A percentile compares a stretch with the other conserved stretches of the same genome.
Evolutionary conservation across 306 rosid genomes (phyloP).

Genomic region (Fragaria nilgerrensis): DNA sequence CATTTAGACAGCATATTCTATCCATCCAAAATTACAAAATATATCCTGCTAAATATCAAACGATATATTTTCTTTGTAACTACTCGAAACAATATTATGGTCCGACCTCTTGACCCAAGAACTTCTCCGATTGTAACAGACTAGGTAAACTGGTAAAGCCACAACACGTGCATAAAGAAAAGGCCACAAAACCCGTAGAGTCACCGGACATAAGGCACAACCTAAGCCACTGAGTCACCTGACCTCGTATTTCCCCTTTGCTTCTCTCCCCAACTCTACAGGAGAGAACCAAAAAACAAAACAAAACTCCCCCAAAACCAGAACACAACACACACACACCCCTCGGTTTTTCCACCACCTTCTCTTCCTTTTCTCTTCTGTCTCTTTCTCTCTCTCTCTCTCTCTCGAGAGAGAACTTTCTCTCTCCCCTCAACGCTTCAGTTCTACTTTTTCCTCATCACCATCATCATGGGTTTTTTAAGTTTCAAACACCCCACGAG

Average conservation of each 20-base stretch:
- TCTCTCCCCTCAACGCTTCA: conserved; percentile 14
- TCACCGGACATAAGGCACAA: neutral
- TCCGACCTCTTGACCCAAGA: neutral
- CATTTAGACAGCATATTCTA: too few species aligned
- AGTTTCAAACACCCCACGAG: conserved; percentile 4
- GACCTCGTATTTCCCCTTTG: neutral
- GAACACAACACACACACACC: neutral
- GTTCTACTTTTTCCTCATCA: conserved; percentile 5
- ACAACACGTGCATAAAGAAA: conserved; percentile 14
- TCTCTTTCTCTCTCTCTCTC: neutral
- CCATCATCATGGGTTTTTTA: neutral
- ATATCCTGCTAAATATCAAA: too few species aligned
- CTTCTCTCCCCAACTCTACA: neutral
- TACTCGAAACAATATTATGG: neutral
- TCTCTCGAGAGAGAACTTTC: neutral
- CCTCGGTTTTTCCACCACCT: conserved; percentile 15
- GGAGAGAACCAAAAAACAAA: neutral
- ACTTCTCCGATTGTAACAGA: neutral
- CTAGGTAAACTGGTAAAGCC: neutral
- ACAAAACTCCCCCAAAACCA: neutral
- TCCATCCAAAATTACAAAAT: too few species aligned
- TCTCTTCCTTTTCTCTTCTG: neutral
- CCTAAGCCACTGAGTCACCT: neutral
- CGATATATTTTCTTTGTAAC: too few species aligned
- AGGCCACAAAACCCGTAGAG: neutral